Base-by-base conservation (phyloP, 2,329 filamentous ascomycete genomes). In the Ilyonectria mors-panacis region DNA sequence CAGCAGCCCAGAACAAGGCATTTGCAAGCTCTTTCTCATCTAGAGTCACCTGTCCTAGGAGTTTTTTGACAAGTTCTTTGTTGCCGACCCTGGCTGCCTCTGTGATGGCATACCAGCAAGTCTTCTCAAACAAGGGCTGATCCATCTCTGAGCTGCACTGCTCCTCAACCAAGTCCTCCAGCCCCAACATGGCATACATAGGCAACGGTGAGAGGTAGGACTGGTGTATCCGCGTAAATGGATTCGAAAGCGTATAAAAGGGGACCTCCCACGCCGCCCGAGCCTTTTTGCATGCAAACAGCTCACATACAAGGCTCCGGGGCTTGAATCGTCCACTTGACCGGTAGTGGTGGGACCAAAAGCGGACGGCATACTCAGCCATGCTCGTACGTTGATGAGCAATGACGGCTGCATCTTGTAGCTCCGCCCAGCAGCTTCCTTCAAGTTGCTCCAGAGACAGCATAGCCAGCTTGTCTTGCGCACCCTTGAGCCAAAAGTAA, bases 331-430 rank as follows among this genome's bases (percentile, higher is more conserved):
- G 37, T 15, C 37, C 37, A 39, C 37, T 39, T 39, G 37, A 39
- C 17, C 39, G 48, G 37, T 56, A 62, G 37, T 62, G 59, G 9
- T 48, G 17, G 10, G 59, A 6, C 59, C 59, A 62, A 10, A 56
- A 62, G 30, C 6, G 59, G 1, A 62, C 50, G 17, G 59, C 50
- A 37, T 62, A 62, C 0, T 56, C 7, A 2, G 50, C 17, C 4
- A 62, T 19, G 7, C 42, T 37, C 6, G 23, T 39, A n/a, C 39
- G 48, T 17, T 26, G 39, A 10, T 26, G 6, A 8, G 39, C 1
- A 39, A 55, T 28, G 37, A 26, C 2, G 19, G 45, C 45, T 26
- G 45, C 45, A 26, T 48, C 45, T 26, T 48, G 45, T 15, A 48
- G 19, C 23, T 48, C 45, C 10, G 19, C 19, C 45, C 45, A 48